Percentiles rank a stretch among this genome's conserved stretches.
Conservation (phyloP, 768 basidiomycete species). For the Hydnum rufescens region DNA sequence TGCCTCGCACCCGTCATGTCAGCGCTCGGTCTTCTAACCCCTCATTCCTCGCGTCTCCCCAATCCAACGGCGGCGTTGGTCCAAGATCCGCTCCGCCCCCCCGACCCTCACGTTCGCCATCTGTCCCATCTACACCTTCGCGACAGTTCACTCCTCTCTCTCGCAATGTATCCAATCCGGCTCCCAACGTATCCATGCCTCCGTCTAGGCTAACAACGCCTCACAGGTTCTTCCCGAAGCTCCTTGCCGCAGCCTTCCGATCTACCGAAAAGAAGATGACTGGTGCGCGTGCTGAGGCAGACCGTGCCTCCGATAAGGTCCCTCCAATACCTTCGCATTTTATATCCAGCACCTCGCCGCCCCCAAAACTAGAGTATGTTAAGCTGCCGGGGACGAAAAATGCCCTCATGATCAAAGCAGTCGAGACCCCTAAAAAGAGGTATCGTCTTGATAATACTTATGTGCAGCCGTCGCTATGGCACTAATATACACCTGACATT, state of each 20-base stretch:
- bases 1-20: neutral
- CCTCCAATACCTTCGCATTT: neutral
- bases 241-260: conserved; percentile 1
- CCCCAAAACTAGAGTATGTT: conserved; percentile 77
- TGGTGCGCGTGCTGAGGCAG: neutral
- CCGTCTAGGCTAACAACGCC: conserved; percentile 2
- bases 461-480: neutral
- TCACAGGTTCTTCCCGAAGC: conserved; percentile 4
- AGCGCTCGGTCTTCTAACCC: neutral
- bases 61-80: neutral
- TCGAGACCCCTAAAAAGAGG: conserved; percentile 84
- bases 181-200: neutral
- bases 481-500: neutral
- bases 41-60: neutral
- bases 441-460: too few species aligned
- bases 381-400: conserved; percentile 85
- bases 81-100: neutral
- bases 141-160: neutral
- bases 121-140: neutral
- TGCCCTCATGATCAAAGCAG: conserved; percentile 62
- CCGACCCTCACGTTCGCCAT: conserved; percentile 5
- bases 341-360: conserved; percentile 25
- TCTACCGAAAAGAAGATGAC: neutral
- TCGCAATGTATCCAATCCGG: neutral
- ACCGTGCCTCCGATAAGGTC: neutral